Conservation (phyloP, 1,284 basidiomycete genomes). For the Peniophora sp. region DNA sequence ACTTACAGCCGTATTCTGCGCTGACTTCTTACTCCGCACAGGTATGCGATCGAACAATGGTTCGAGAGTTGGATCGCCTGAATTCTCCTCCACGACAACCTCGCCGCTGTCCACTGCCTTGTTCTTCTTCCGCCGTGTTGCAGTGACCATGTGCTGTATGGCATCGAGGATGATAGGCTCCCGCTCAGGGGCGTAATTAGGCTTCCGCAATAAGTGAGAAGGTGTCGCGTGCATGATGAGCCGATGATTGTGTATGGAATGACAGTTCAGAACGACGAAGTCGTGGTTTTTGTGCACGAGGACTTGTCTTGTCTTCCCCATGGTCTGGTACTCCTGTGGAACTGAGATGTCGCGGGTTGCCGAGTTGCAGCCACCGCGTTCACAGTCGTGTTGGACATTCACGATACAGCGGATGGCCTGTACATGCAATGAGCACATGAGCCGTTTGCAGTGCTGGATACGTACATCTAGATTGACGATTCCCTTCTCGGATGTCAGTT, state of each 20-base stretch:
- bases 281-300: neutral
- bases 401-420: neutral
- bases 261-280: neutral
- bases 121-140: too few species aligned
- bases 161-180: neutral
- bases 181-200: neutral
- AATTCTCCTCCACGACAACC: too few species aligned
- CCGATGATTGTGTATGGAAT: neutral
- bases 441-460: neutral
- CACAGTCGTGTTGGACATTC: neutral
- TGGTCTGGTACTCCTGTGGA: neutral
- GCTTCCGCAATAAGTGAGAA: neutral
- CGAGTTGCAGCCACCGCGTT: neutral
- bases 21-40: too few species aligned
- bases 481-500: neutral
- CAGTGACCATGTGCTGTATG: too few species aligned
- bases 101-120: too few species aligned
- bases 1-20: too few species aligned
- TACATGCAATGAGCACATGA: neutral
- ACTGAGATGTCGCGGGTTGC: neutral
- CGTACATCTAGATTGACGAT: neutral
- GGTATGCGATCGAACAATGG: too few species aligned
- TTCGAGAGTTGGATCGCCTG: too few species aligned
- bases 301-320: neutral
- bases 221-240: neutral